phyloP scores from a whole-genome alignment of 2,329 filamentous ascomycete genomes.

The Penicillium occitanis region DNA sequence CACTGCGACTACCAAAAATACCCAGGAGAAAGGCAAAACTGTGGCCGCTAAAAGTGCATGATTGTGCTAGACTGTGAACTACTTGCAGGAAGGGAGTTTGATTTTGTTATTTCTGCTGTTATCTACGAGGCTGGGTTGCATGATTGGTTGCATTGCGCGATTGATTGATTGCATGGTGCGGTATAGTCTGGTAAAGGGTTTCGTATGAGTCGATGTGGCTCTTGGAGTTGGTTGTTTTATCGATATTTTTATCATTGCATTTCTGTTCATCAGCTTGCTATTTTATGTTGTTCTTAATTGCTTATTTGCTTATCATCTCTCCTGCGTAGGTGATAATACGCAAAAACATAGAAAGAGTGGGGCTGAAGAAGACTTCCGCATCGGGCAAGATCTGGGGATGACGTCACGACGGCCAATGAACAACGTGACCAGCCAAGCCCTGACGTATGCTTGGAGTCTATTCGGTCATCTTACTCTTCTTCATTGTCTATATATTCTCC shows the following conservation, averaged over 20 bases:
- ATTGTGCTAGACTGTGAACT: neutral
- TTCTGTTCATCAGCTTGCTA: neutral
- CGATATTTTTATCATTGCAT: neutral
- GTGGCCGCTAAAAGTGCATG: slow-evolving; percentile 10
- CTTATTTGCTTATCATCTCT: neutral
- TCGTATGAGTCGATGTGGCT: neutral
- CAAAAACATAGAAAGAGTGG: neutral
- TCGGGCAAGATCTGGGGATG: slow-evolving; percentile 19
- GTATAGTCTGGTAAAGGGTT: neutral
- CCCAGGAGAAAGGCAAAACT: neutral
- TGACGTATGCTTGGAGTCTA: slow-evolving; percentile 15
- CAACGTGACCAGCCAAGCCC: slow-evolving; percentile 11
- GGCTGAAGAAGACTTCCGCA: slow-evolving; percentile 12
- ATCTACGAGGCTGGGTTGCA: neutral
- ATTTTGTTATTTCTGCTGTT: slow-evolving; percentile 8
- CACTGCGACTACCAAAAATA: neutral
- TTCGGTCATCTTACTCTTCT: neutral
- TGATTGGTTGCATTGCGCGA: slow-evolving; percentile 5
- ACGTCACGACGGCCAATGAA: slow-evolving; percentile 20
- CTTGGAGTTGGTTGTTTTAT: neutral
- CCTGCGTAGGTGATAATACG: neutral
- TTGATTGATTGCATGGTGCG: slow-evolving; percentile 9
- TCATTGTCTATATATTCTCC: neutral
- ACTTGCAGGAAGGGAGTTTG: slow-evolving; percentile 11
- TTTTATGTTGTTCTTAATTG: neutral